These are phyloP conservation scores for Hypoxylon fuscum DNA, from an alignment of 495 filamentous ascomycete genomes.

Conservation along the genomic window DNA sequence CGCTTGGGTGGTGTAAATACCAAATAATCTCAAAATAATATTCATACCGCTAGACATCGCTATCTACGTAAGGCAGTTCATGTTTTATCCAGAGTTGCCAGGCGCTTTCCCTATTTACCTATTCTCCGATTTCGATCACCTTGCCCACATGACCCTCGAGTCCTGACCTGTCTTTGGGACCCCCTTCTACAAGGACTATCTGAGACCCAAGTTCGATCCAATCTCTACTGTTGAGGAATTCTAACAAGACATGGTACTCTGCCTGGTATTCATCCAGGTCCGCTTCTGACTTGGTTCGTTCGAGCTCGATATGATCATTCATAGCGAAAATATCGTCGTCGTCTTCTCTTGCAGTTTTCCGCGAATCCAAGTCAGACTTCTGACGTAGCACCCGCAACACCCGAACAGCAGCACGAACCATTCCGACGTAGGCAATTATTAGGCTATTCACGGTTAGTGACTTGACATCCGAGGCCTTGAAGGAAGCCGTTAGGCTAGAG, in stretches of 20 bases:
- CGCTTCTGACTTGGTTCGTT: conserved; percentile 38
- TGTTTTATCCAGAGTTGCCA: conserved; percentile 8
- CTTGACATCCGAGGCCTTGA: conserved; percentile 50
- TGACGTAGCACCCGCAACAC: conserved; percentile 58
- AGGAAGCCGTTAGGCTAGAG: conserved; percentile 61
- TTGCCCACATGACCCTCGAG: conserved; percentile 73
- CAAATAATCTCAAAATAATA: conserved; percentile 18
- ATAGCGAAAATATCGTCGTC: conserved; percentile 72
- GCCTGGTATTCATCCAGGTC: conserved; percentile 47
- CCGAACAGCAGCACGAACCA: conserved; percentile 81
- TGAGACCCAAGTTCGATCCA: conserved; percentile 85
- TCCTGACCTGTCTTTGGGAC: conserved; percentile 66
- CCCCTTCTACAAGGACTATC: conserved; percentile 73
- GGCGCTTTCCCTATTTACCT: conserved; percentile 43
- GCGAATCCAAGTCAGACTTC: conserved; percentile 21
- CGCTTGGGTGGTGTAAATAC: not conserved
- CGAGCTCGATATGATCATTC: conserved; percentile 62
- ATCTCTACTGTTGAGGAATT: conserved; percentile 77
- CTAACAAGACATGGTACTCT: conserved; percentile 74
- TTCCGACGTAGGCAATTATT: conserved; percentile 85
- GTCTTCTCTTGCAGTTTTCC: conserved; percentile 49
- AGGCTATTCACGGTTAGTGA: conserved; percentile 59
- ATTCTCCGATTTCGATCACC: conserved; percentile 65
- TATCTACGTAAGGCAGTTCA: not conserved
- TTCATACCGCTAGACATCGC: not conserved